phyloP scores from a whole-genome alignment of 306 rosid genomes.

The Cicer chorassanicum region DNA sequence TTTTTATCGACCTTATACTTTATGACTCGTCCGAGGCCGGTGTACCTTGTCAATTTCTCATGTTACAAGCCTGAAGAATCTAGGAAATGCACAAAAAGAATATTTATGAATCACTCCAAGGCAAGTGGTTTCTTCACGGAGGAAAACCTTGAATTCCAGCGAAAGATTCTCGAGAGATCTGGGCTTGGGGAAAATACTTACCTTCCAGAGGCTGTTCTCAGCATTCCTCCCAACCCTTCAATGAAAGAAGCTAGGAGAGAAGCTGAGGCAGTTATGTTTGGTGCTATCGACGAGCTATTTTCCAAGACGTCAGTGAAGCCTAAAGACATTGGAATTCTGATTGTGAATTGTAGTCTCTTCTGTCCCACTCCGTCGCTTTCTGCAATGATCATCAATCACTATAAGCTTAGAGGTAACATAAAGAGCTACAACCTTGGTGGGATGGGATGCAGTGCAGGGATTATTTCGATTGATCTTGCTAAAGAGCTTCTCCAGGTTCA shows the following conservation, averaged over 20 bases:
- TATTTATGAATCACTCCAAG: slow-evolving; percentile 70
- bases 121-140: slow-evolving; percentile 63
- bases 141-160: slow-evolving; percentile 74
- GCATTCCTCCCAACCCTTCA: slow-evolving; percentile 80
- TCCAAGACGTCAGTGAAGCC: slow-evolving; percentile 72
- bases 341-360: slow-evolving; percentile 84
- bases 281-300: slow-evolving; percentile 80
- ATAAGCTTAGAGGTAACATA: slow-evolving; percentile 82
- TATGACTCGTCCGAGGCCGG: slow-evolving; percentile 74
- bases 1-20: slow-evolving; percentile 71
- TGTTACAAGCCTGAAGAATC: slow-evolving; percentile 83
- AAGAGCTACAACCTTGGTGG: slow-evolving; percentile 81
- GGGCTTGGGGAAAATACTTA: slow-evolving; percentile 79
- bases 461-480: slow-evolving; percentile 83
- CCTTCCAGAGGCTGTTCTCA: slow-evolving; percentile 82
- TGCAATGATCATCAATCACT: slow-evolving; percentile 82
- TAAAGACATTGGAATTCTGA: slow-evolving; percentile 77
- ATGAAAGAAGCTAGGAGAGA: slow-evolving; percentile 87
- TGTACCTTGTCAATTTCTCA: slow-evolving; percentile 83
- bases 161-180: slow-evolving; percentile 81
- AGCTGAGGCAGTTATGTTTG: slow-evolving; percentile 65
- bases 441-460: slow-evolving; percentile 91
- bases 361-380: slow-evolving; percentile 91
- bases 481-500: slow-evolving; percentile 86
- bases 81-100: slow-evolving; percentile 70